Evolutionary conservation across 1,139 yeast genomes (phyloP).

Genomic region (Lodderomyces theae): DNA sequence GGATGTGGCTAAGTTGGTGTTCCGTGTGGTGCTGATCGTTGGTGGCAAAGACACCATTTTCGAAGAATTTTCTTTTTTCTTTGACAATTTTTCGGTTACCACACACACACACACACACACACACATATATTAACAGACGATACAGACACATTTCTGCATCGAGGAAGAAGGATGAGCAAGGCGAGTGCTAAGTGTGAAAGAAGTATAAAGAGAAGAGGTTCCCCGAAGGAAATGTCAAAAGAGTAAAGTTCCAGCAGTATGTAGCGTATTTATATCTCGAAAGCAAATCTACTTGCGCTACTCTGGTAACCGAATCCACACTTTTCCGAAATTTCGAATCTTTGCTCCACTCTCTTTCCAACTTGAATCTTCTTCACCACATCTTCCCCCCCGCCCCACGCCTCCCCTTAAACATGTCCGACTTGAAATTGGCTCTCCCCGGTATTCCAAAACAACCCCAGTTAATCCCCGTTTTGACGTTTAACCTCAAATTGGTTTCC

Average conservation of each 20-base stretch:
- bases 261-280: too few relatives aligned
- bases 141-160: too few relatives aligned
- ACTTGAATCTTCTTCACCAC: neutral
- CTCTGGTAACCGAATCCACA: too few relatives aligned
- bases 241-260: too few relatives aligned
- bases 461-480: slow-evolving; percentile 30
- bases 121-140: too few relatives aligned
- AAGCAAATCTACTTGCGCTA: too few relatives aligned
- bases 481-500: slow-evolving; percentile 25
- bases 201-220: too few relatives aligned
- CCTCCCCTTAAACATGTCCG: slow-evolving; percentile 7
- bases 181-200: too few relatives aligned
- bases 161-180: too few relatives aligned
- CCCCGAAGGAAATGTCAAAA: too few relatives aligned
- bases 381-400: neutral
- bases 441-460: slow-evolving; percentile 19
- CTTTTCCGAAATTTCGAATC: neutral
- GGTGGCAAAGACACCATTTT: slow-evolving; percentile 1
- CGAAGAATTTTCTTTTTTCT: neutral
- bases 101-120: neutral
- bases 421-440: slow-evolving; percentile 12
- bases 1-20: too few relatives aligned
- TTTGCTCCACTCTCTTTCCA: neutral
- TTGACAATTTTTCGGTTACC: neutral
- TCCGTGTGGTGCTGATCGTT: too few relatives aligned